Conservation (phyloP, 2,329 filamentous ascomycete species). For the Colletotrichum lentis region DNA sequence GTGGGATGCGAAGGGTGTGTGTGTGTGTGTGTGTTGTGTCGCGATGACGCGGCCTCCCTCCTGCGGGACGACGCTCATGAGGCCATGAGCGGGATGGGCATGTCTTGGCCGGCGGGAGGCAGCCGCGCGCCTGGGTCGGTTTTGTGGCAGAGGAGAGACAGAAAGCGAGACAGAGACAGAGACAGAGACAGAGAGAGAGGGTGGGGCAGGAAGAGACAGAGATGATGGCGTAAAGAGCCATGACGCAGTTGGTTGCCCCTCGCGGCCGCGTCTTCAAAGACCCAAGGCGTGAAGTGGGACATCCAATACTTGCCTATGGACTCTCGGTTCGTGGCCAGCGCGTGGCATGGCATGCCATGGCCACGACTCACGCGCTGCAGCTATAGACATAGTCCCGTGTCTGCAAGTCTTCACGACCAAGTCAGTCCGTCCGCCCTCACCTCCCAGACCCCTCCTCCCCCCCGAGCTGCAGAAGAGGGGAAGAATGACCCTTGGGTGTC, state of each 20-base stretch:
- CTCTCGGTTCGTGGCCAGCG: neutral
- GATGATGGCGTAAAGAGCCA: neutral
- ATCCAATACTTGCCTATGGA: neutral
- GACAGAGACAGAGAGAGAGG: too few relatives aligned
- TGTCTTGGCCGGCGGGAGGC: constrained; percentile 15
- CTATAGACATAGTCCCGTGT: neutral
- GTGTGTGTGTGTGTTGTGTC: neutral
- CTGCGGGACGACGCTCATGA: neutral
- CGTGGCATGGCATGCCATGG: neutral
- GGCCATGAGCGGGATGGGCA: neutral
- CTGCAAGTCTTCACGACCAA: neutral
- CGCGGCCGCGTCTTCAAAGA: neutral
- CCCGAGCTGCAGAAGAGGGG: neutral
- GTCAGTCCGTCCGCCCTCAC: too few relatives aligned
- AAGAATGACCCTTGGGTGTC: neutral
- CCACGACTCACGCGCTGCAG: neutral
- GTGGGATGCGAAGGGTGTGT: neutral
- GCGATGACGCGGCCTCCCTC: constrained; percentile 30
- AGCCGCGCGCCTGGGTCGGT: constrained; percentile 32
- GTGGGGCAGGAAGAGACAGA: neutral
- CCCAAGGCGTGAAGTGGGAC: neutral
- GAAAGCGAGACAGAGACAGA: neutral
- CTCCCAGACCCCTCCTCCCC: too few relatives aligned
- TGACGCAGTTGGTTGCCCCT: neutral
- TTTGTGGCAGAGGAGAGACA: neutral